Base-by-base conservation (phyloP, 495 filamentous ascomycete genomes). In the Trichoderma erinaceum region DNA sequence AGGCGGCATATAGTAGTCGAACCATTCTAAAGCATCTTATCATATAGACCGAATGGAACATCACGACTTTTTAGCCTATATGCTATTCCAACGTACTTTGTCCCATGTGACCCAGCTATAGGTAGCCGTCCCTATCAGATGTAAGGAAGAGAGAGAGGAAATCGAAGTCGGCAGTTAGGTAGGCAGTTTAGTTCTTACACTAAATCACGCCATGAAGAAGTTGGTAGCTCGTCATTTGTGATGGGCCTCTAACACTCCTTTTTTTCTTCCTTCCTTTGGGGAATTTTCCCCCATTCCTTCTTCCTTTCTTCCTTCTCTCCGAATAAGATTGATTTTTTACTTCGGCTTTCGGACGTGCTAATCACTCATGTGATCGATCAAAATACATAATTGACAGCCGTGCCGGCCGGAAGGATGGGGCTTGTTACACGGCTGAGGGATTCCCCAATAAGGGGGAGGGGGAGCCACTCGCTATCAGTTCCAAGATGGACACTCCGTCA, bases 391-490 rank as follows among this genome's bases (percentile, higher is more conserved):
- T 38, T 10, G 35, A 38, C 35, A 16, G 16, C n/a, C 48, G 48
- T 23, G 48, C 21, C 48, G 48, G 48, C n/a, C 48, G 10, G 16
- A 52, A 52, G 48, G 48, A 52, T 46, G 43, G 21, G 56, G 25
- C 25, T 61, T 15, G 56, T 61, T 61, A 61, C 56, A 61, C 56
- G 56, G 56, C 25, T 23, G 43, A 15, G 12, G 50, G 50, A 61
- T 32, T 18, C 12, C 23, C 11, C 27, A 32, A 52, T 21, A 25
- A 21, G 6, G 29, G 25, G 25, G 29, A 32, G 29, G 27, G 56
- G 56, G 56, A 25, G 56, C 23, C 25, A 38, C 8, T 10, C 8
- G 56, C 11, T 13, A 61, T 61, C 56, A 61, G 5, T 25, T 61
- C 56, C 12, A 12, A 13, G 11, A 25, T 13, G 56, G 25, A 6